A percentile compares a stretch with the other conserved stretches of the same genome.
phyloP scores from a whole-genome alignment of 768 basidiomycete genomes.

The Gyrodon lividus region DNA sequence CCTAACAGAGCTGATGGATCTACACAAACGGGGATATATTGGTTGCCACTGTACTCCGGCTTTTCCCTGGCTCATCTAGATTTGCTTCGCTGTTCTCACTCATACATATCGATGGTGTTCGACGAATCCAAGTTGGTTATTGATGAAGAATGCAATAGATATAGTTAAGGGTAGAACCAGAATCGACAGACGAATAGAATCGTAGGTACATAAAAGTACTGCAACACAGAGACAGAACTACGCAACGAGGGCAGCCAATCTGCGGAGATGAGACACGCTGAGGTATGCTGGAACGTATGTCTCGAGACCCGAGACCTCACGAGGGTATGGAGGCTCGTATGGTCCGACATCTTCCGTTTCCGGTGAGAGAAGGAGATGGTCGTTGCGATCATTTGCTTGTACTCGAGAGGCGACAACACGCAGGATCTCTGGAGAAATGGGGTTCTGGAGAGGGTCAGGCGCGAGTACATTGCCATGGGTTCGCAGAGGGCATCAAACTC shows the following conservation, averaged over 20 bases:
- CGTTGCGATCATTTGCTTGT: slow-evolving; percentile 93
- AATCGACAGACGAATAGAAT: not conserved
- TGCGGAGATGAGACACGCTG: slow-evolving; percentile 84
- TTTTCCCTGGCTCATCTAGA: not conserved
- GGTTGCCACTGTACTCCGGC: no score
- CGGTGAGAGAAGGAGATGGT: slow-evolving; percentile 92
- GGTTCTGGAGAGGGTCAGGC: slow-evolving; percentile 55
- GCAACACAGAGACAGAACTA: slow-evolving; percentile 32
- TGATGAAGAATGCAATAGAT: slow-evolving; percentile 15
- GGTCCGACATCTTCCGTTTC: slow-evolving; percentile 97
- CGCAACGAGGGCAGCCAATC: slow-evolving; percentile 83
- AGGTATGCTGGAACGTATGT: slow-evolving; percentile 94
- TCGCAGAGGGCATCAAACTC: slow-evolving; percentile 17
- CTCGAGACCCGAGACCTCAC: slow-evolving; percentile 94
- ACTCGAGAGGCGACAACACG: slow-evolving; percentile 96
- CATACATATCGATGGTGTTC: not conserved
- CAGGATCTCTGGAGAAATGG: slow-evolving; percentile 95
- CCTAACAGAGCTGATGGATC: not conserved
- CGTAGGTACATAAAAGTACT: not conserved
- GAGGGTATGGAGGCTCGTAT: slow-evolving; percentile 89
- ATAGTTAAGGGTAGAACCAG: slow-evolving; percentile 16
- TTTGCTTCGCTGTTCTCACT: not conserved
- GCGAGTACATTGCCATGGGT: not conserved
- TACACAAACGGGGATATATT: no score
- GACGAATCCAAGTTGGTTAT: slow-evolving; percentile 13